A percentile compares a stretch with the other conserved stretches of the same genome.
Conservation (phyloP, 441 rosid genomes). For the Pelargonium citronellum region DNA sequence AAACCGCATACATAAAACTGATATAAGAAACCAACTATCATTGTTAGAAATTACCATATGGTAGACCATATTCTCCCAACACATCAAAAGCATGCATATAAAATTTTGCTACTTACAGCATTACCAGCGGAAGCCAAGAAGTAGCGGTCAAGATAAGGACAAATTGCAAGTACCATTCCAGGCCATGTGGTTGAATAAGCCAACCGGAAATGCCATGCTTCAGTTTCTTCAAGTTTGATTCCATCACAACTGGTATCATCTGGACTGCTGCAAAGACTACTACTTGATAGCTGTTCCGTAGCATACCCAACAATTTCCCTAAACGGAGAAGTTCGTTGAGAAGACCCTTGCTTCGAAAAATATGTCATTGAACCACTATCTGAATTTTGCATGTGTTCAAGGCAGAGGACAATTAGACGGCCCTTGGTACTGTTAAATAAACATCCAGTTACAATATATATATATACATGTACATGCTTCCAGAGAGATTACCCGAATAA, state of each 20-base stretch:
- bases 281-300: constrained; percentile 70
- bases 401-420: constrained; percentile 71
- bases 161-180: constrained; percentile 89
- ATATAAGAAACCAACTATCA: constrained; percentile 26
- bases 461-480: constrained; percentile 11
- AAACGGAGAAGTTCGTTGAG: constrained; percentile 79
- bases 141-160: constrained; percentile 83
- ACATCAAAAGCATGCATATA: constrained; percentile 23
- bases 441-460: constrained; percentile 20
- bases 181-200: constrained; percentile 51
- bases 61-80: constrained; percentile 11
- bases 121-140: constrained; percentile 97
- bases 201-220: constrained; percentile 68
- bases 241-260: constrained; percentile 82
- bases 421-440: constrained; percentile 75
- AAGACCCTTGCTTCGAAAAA: constrained; percentile 64
- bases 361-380: constrained; percentile 73
- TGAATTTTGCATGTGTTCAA: constrained; percentile 62
- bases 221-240: constrained; percentile 73
- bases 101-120: constrained; percentile 56
- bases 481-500: constrained; percentile 9
- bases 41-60: constrained; percentile 19
- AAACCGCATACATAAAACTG: constrained; percentile 91
- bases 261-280: constrained; percentile 81
- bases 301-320: constrained; percentile 65